phyloP scores from a whole-genome alignment of 148 eudicot species.

The Vaccinium corymbosum region DNA sequence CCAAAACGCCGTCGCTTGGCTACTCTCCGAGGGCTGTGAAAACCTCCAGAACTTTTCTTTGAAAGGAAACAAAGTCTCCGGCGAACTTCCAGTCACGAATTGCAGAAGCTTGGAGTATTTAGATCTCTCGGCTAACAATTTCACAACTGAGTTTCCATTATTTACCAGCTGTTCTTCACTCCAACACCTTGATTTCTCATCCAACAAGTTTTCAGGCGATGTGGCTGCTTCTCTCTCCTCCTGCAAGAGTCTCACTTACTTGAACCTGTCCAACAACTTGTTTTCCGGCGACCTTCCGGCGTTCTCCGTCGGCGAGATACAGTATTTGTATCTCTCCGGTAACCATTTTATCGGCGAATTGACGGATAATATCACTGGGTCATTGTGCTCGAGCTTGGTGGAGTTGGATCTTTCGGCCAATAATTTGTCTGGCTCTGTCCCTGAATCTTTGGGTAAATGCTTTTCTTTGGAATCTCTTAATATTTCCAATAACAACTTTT shows the following conservation, averaged over 20 bases:
- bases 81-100: slow-evolving; percentile 34
- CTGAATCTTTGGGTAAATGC: slow-evolving; percentile 57
- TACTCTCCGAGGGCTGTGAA: slow-evolving; percentile 42
- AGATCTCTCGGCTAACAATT: slow-evolving; percentile 67
- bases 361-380: slow-evolving; percentile 32
- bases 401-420: slow-evolving; percentile 66
- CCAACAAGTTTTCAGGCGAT: slow-evolving; percentile 56
- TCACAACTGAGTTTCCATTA: slow-evolving; percentile 44
- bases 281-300: slow-evolving; percentile 42
- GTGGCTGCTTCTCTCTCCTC: slow-evolving; percentile 31
- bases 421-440: slow-evolving; percentile 63
- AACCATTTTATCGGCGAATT: slow-evolving; percentile 46
- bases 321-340: slow-evolving; percentile 42
- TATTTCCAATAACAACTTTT: slow-evolving; percentile 63
- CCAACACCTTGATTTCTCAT: slow-evolving; percentile 59
- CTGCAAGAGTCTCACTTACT: slow-evolving; percentile 41
- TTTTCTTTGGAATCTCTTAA: slow-evolving; percentile 44
- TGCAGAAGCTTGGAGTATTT: slow-evolving; percentile 46
- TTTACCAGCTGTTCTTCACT: slow-evolving; percentile 41
- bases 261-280: slow-evolving; percentile 52
- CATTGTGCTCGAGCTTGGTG: slow-evolving; percentile 44
- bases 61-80: slow-evolving; percentile 55
- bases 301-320: slow-evolving; percentile 29
- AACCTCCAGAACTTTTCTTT: slow-evolving; percentile 39
- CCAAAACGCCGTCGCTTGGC: slow-evolving; percentile 40